Evolutionary conservation across 495 filamentous ascomycete genomes (phyloP).

Genomic region (Daldinia vernicosa): DNA sequence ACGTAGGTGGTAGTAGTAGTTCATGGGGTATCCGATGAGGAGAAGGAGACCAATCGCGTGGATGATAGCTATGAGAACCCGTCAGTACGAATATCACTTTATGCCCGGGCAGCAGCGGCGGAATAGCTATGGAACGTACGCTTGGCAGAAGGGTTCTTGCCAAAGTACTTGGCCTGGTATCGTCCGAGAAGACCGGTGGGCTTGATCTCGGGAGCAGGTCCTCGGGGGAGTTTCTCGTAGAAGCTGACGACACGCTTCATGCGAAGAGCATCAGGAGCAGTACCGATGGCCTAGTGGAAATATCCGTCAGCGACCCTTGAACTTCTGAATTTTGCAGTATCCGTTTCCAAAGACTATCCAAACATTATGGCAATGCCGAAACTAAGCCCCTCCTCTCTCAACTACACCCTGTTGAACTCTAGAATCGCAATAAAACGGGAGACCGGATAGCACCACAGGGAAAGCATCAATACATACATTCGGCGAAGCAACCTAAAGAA

Average conservation of each 20-base stretch:
- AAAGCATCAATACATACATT: slow-evolving; percentile 71
- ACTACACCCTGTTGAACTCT: not conserved
- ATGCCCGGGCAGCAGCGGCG: not conserved
- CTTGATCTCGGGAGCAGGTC: slow-evolving; percentile 81
- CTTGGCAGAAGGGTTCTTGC: slow-evolving; percentile 83
- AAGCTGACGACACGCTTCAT: slow-evolving; percentile 97
- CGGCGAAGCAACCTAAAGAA: slow-evolving; percentile 77
- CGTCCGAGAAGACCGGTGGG: slow-evolving; percentile 79
- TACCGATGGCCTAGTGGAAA: slow-evolving; percentile 78
- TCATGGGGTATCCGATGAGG: slow-evolving; percentile 86
- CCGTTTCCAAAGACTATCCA: not conserved
- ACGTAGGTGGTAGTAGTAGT: slow-evolving; percentile 99
- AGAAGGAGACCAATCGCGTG: slow-evolving; percentile 82
- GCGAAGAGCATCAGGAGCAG: slow-evolving; percentile 89
- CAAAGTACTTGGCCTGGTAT: slow-evolving; percentile 95
- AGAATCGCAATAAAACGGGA: slow-evolving; percentile 9
- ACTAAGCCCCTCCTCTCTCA: not conserved
- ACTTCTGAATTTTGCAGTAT: not conserved
- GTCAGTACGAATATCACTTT: slow-evolving; percentile 37
- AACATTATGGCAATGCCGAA: slow-evolving; percentile 1
- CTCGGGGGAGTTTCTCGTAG: slow-evolving; percentile 96
- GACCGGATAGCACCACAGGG: slow-evolving; percentile 2
- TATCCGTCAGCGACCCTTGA: slow-evolving; percentile 46
- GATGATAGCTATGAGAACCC: slow-evolving; percentile 70
- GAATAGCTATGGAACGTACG: slow-evolving; percentile 69